Evolutionary conservation across 2,329 filamentous ascomycete species (phyloP).

Genomic region (Daldinia sp.): DNA sequence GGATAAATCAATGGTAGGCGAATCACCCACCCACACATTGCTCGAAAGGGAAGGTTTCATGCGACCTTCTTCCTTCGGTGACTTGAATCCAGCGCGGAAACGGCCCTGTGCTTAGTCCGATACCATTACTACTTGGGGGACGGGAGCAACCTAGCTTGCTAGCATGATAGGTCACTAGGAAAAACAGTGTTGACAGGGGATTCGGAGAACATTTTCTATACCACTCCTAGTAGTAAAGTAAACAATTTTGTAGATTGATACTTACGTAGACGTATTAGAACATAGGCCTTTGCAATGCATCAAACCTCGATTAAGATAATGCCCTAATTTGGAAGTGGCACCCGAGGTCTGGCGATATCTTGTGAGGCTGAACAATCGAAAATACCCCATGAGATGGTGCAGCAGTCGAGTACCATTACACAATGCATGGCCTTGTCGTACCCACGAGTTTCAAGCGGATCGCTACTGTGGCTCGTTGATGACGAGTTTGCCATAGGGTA

Average conservation of each 20-base stretch:
- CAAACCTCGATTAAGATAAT: constrained; percentile 3
- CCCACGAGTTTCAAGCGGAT: constrained; percentile 21
- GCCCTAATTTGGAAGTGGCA: constrained; percentile 30
- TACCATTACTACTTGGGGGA: constrained; percentile 12
- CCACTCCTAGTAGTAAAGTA: background rate
- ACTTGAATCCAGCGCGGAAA: constrained; percentile 32
- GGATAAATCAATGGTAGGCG: constrained; percentile 35
- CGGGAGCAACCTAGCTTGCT: constrained; percentile 33
- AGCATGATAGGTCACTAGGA: constrained; percentile 13
- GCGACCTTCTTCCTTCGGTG: constrained; percentile 34
- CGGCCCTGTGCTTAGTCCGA: constrained; percentile 32
- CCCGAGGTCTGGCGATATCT: constrained; percentile 26
- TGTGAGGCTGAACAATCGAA: constrained; percentile 33
- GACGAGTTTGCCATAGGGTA: constrained; percentile 25
- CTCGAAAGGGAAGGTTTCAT: constrained; percentile 43
- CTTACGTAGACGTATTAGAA: constrained; percentile 1
- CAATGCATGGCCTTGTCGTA: constrained; percentile 31
- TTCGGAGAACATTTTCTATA: constrained; percentile 3
- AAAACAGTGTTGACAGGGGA: constrained; percentile 17
- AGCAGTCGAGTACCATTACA: constrained; percentile 16
- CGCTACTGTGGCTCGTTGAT: constrained; percentile 26
- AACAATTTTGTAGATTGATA: background rate
- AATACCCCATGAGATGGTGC: constrained; percentile 15
- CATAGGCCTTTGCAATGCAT: constrained; percentile 8
- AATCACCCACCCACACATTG: constrained; percentile 24